Conservation (phyloP, 306 rosid genomes). For the Dicorynia guianensis region DNA sequence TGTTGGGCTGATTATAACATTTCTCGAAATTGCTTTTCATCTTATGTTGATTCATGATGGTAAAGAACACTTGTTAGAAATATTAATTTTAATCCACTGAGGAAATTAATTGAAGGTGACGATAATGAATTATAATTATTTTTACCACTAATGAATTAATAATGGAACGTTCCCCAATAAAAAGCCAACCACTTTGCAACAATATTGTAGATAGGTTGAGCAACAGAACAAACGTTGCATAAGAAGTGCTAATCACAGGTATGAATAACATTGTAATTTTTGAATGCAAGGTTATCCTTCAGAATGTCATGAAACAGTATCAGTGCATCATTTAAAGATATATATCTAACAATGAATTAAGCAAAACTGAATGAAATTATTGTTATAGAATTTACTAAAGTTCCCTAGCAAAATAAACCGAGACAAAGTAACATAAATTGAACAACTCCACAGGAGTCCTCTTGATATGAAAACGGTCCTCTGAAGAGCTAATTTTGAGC, state of each 20-base stretch:
- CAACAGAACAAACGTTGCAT: too few species aligned
- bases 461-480: conserved; percentile 41
- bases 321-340: conserved; percentile 39
- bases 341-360: conserved; percentile 54
- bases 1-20: too few species aligned
- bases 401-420: conserved; percentile 52
- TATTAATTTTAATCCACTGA: too few species aligned
- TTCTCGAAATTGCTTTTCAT: too few species aligned
- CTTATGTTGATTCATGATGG: too few species aligned
- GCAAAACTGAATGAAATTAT: conserved; percentile 60
- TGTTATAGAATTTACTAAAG: conserved; percentile 46
- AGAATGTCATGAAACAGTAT: conserved; percentile 32
- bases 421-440: conserved; percentile 42
- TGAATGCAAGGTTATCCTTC: conserved; percentile 31
- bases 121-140: too few species aligned
- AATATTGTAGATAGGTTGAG: not conserved
- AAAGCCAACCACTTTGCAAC: too few species aligned
- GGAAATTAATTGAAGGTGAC: too few species aligned
- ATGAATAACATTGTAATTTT: conserved; percentile 10
- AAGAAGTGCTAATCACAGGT: too few species aligned
- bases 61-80: too few species aligned
- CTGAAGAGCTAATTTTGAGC: conserved; percentile 25
- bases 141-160: too few species aligned
- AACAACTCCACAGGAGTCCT: conserved; percentile 45
- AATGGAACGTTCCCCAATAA: too few species aligned